Percentiles rank a stretch among this genome's conserved stretches.
phyloP scores from a whole-genome alignment of 73 alveolate genomes.

The Paraurostyla sp. region DNA sequence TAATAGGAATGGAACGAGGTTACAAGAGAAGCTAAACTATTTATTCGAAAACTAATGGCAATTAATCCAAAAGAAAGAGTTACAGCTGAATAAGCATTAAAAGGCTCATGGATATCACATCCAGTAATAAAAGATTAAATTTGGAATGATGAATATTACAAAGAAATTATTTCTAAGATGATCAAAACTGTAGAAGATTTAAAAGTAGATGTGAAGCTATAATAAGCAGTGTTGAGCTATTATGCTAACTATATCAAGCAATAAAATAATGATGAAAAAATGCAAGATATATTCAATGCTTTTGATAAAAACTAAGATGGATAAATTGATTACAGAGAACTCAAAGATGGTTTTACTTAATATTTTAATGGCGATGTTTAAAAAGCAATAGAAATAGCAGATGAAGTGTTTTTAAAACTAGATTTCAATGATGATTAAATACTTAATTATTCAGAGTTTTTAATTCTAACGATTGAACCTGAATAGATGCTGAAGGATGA shows the following conservation, averaged over 20 bases:
- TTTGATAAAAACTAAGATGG: constrained; percentile 77
- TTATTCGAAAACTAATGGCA: constrained; percentile 75
- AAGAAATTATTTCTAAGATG: background rate
- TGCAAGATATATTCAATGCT: constrained; percentile 64
- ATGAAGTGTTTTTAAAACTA: constrained; percentile 50
- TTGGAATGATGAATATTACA: background rate
- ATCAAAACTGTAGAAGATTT: background rate
- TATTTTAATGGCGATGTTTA: background rate
- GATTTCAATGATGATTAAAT: constrained; percentile 76
- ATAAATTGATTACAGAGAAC: constrained; percentile 55
- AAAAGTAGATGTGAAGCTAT: constrained; percentile 19
- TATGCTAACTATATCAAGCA: constrained; percentile 54
- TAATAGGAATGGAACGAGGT: constrained; percentile 76
- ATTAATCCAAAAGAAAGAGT: constrained; percentile 77
- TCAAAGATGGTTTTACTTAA: constrained; percentile 18
- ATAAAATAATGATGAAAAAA: constrained; percentile 55
- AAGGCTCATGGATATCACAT: constrained; percentile 82
- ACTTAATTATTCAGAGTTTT: constrained; percentile 77
- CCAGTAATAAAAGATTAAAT: background rate
- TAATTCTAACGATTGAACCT: constrained; percentile 69
- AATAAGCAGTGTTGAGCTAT: constrained; percentile 75
- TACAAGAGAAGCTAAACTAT: constrained; percentile 74
- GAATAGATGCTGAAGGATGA: constrained; percentile 26
- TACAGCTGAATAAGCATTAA: constrained; percentile 81
- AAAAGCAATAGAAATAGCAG: constrained; percentile 10